Evolutionary conservation across 495 filamentous ascomycete species (phyloP), one percentile per base, ranked within the genome.

Genomic region (Sphaerosporella brunnea): DNA sequence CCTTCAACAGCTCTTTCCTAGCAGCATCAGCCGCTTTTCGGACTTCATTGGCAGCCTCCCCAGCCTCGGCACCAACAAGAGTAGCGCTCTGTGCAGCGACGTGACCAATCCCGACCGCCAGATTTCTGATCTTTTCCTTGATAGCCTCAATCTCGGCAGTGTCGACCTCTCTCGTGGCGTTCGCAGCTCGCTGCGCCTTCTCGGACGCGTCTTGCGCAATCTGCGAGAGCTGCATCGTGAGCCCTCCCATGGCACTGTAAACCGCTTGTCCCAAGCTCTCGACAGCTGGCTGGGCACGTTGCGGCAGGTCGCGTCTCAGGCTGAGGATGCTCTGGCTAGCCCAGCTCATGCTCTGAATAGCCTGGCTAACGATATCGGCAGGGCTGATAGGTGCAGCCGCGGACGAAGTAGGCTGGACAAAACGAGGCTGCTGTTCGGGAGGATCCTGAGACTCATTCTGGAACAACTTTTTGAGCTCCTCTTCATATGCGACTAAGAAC

Each of bases 401-500:
- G 13, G 20, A 47, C 38, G 41, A 25, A 11, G 2, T 15, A 40
- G 2, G 2, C 26, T 11, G 18, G 5, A 5, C 7, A 21, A 7
- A 5, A 5, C 36, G 36, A 5, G 5, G 5, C 15, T 39, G 54
- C 8, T 48, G 49, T 26, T 54, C 43, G 3, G 53, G 47, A 21
- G 47, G 53, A n/a, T n/a, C n/a, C 11, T 45, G 30, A 20, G 45
- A 48, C 25, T 60, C 38, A 46, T 61, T 30, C n/a, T n/a, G n/a
- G 37, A 71, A 51, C 11, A 73, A 56, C 46, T 60, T 68, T 30
- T 70, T 63, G 52, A 74, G 56, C 50, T 74, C 70, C n/a, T 62
- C 65, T 42, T 73, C 70, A 38, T 73, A 73, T 32, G 67, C 67
- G 30, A 64, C 65, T 40, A 74, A 59, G 20, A 73, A 59, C 20